A percentile compares a stretch with the other conserved stretches of the same genome.
These are phyloP conservation scores for Komagataella pastoris DNA, from an alignment of 805 yeast species.

Conservation along the genomic window DNA sequence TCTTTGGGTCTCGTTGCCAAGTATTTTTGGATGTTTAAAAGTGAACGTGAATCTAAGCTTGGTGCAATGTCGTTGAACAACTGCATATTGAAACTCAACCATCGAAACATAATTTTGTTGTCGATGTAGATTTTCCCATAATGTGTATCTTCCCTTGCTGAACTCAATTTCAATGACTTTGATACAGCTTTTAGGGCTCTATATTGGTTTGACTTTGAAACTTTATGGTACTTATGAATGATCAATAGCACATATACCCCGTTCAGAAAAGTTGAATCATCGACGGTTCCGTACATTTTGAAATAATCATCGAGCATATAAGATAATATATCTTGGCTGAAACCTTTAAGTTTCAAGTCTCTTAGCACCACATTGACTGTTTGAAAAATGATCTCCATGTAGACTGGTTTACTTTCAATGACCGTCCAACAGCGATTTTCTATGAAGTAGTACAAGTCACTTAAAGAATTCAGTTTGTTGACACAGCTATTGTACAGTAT, in stretches of 20 bases:
- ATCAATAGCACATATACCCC: not conserved
- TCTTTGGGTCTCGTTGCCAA: not conserved
- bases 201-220: not conserved
- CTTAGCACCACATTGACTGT: not conserved
- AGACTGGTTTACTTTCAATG: not conserved
- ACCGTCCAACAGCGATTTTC: not conserved
- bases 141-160: not conserved
- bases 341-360: not conserved
- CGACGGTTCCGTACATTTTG: not conserved
- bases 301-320: not conserved
- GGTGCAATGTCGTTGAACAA: not conserved
- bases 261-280: not conserved
- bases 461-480: too few species aligned
- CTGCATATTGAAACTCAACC: not conserved
- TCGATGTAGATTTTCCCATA: not conserved
- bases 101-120: not conserved
- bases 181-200: not conserved
- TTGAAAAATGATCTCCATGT: not conserved
- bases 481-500: not conserved
- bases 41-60: not conserved
- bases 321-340: not conserved
- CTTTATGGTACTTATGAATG: not conserved
- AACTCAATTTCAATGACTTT: too few species aligned
- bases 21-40: too few species aligned
- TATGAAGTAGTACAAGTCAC: not conserved